Evolutionary conservation across 2,329 filamentous ascomycete species (phyloP), one percentile per base, ranked within the genome.

Genomic region (Canariomyces notabilis): DNA sequence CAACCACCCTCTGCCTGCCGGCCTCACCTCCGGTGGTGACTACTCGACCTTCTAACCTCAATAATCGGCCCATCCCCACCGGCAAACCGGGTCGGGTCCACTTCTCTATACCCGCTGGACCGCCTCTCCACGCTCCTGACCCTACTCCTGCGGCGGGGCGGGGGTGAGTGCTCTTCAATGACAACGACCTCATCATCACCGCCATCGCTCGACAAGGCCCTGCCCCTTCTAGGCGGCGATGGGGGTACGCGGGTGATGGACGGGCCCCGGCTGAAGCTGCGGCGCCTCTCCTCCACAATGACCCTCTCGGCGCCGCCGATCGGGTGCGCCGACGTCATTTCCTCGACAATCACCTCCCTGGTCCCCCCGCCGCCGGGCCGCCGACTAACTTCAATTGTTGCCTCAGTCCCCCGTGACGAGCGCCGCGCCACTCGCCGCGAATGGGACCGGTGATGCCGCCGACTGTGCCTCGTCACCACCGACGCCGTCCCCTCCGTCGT

Each of bases 151-250:
- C 56, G 55, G 31, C 54, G 42, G 46, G 56, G 48, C 34, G 57
- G 53, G 39, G 60, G 59, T 12, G 51, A 58, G 15, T 59, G 55
- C 55, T 66, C 62, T 55, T 66, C 64, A 42, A 65, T 62, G 18
- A 66, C 64, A 3, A 66, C 61, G 8, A 65, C 58, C 57, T 66
- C 63, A 23, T 64, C 61, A 2, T 61, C 59, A 7, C 49, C 50
- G 9, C 50, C 54, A 23, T 58, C 58, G 16, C 51, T 53, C 14
- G 37, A 46, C 4, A n/a, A n/a, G n/a, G n/a, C n/a, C n/a, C 37
- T 22, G 22, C 56, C 56, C 32, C 54, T 45, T 39, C 56, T 48
- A 44, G 48, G 48, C 46, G 55, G 51, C 37, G 56, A 51, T 35
- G 45, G 50, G 23, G 23, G 49, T 41, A 22, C 45, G 36, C 50